Percentiles rank a stretch among this genome's conserved stretches.
These are phyloP conservation scores for Ocimum tenuiflorum DNA, from an alignment of 257 asterid species.

Conservation along the genomic window DNA sequence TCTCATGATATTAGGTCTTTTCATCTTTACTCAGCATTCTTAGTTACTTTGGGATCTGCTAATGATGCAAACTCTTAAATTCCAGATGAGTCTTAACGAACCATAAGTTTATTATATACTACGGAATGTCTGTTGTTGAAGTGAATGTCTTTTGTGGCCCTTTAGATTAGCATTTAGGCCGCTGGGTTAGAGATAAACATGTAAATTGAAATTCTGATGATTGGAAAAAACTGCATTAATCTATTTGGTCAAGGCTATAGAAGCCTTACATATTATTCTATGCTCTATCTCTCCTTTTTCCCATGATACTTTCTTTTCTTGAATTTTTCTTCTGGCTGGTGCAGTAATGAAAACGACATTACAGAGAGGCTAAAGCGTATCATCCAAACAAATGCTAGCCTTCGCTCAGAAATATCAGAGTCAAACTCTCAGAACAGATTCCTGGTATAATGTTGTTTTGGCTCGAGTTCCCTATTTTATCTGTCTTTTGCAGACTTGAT, in stretches of 20 bases:
- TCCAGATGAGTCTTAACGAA: not conserved
- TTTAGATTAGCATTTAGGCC: conserved; percentile 8
- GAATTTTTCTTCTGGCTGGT: conserved; percentile 17
- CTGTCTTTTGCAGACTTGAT: not conserved
- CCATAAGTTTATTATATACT: not conserved
- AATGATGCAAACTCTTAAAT: not conserved
- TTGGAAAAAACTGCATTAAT: not conserved
- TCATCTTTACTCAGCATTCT: not conserved
- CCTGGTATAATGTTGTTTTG: conserved; percentile 35
- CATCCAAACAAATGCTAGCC: conserved; percentile 65
- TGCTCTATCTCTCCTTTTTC: not conserved
- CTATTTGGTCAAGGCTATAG: not conserved
- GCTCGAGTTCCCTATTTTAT: conserved; percentile 5
- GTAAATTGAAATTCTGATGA: not conserved
- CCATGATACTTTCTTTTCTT: not conserved
- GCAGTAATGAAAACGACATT: conserved; percentile 92
- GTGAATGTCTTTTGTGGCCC: not conserved
- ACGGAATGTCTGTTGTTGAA: not conserved
- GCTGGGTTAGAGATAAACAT: not conserved
- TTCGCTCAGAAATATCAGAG: conserved; percentile 52
- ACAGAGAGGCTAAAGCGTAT: conserved; percentile 70
- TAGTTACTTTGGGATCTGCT: not conserved
- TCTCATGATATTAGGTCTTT: not conserved
- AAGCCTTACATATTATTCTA: not conserved
- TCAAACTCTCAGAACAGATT: conserved; percentile 26